Evolutionary conservation across 208 protist species (phyloP).

Genomic region (Acanthamoeba pearcei): DNA sequence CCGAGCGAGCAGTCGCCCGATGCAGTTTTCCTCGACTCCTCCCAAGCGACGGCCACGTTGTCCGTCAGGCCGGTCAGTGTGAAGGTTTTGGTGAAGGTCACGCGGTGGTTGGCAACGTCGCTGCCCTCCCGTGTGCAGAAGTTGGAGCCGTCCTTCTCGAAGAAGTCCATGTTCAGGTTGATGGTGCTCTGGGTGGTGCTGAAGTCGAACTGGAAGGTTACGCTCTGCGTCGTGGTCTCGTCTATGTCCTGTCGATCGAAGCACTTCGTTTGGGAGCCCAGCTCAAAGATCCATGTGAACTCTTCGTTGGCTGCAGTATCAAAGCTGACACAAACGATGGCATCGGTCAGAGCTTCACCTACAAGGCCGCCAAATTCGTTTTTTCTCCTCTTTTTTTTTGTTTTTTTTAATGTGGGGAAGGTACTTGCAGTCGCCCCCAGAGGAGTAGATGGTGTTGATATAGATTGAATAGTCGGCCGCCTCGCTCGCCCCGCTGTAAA

Average conservation of each 20-base stretch:
- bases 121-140: neutral
- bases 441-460: no score
- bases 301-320: neutral
- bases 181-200: neutral
- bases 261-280: neutral
- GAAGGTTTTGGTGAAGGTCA: neutral
- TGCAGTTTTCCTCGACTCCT: neutral
- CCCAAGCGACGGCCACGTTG: neutral
- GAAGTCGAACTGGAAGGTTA: neutral
- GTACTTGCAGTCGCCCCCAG: no score
- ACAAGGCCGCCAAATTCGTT: no score
- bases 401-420: no score
- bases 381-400: no score
- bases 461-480: no score
- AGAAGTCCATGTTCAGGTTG: neutral
- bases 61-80: neutral
- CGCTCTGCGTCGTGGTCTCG: neutral
- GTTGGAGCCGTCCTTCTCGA: neutral
- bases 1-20: neutral
- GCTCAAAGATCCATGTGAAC: neutral
- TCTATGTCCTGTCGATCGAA: neutral
- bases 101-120: neutral
- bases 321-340: neutral
- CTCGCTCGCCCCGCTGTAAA: no score
- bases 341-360: neutral